Conservation (phyloP, 2,329 filamentous ascomycete genomes). For the Cercospora zeina region DNA sequence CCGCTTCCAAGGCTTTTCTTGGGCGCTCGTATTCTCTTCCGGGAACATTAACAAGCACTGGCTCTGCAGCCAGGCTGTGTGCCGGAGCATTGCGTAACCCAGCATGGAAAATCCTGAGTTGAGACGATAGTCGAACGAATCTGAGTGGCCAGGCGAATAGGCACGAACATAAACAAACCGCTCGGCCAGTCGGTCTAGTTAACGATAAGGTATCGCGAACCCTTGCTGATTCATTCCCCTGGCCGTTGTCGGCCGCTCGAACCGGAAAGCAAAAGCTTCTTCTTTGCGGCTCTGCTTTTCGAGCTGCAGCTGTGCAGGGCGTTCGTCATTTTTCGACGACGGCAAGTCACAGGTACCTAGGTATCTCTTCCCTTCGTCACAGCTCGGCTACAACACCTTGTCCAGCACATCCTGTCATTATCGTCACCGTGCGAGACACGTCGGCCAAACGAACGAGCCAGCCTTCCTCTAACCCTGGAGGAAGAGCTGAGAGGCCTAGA, state of each 20-base stretch:
- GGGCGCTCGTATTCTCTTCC: not conserved
- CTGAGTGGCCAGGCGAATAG: not conserved
- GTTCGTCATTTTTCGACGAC: conserved; percentile 2
- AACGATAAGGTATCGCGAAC: conserved; percentile 3
- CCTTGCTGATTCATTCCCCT: not conserved
- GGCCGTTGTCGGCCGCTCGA: not conserved
- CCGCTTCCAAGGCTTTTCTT: not conserved
- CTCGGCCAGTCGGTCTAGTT: not conserved
- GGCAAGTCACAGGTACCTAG: not conserved
- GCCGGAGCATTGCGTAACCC: not conserved
- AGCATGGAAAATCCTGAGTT: not conserved
- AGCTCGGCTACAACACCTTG: conserved; percentile 1
- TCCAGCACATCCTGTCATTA: not conserved
- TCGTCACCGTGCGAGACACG: not conserved
- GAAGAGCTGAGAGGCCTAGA: conserved; percentile 7
- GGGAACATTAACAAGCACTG: not conserved
- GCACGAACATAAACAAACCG: not conserved
- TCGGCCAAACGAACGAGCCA: not conserved
- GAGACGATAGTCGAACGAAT: not conserved
- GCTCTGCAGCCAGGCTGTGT: not conserved
- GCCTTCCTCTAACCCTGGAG: conserved; percentile 12
- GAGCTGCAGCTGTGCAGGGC: conserved; percentile 1
- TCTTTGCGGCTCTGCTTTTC: conserved; percentile 5
- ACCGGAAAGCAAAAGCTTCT: not conserved
- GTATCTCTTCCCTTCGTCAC: conserved; percentile 1